Evolutionary conservation across 1,284 basidiomycete genomes (phyloP).

Genomic region (Trichosporon ovoides): DNA sequence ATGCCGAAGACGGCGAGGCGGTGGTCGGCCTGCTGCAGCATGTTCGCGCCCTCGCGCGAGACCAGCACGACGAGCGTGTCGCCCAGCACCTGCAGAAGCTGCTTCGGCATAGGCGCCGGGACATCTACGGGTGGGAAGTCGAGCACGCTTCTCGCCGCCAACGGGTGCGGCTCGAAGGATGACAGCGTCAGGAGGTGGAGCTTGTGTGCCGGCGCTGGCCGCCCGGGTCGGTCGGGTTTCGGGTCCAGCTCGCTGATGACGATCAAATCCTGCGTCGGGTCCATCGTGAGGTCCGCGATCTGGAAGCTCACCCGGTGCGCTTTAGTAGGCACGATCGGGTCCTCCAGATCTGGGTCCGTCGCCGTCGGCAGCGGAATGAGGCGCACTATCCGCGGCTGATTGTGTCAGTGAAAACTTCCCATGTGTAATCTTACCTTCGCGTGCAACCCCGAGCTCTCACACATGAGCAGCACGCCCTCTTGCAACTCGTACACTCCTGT

Average conservation of each 20-base stretch:
- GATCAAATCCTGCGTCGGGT: conserved; percentile 47
- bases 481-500: conserved; percentile 48
- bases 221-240: not conserved
- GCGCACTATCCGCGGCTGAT: conserved; percentile 33
- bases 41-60: conserved; percentile 24
- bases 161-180: conserved; percentile 41
- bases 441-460: conserved; percentile 34
- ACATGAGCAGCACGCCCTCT: conserved; percentile 47
- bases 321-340: conserved; percentile 25
- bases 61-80: conserved; percentile 44
- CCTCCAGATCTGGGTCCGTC: conserved; percentile 34
- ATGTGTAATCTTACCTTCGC: conserved; percentile 6
- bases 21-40: conserved; percentile 15
- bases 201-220: conserved; percentile 29
- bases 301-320: conserved; percentile 28
- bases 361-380: conserved; percentile 42
- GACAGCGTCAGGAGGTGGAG: conserved; percentile 45
- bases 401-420: not conserved
- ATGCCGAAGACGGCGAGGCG: conserved; percentile 24
- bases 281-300: conserved; percentile 48
- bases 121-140: conserved; percentile 34
- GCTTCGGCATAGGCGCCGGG: conserved; percentile 28
- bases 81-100: conserved; percentile 46
- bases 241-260: conserved; percentile 38
- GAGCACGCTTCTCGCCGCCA: conserved; percentile 31